Evolutionary conservation across 768 basidiomycete genomes (phyloP), one percentile per base, ranked within the genome.

Genomic region (Russula sp.): DNA sequence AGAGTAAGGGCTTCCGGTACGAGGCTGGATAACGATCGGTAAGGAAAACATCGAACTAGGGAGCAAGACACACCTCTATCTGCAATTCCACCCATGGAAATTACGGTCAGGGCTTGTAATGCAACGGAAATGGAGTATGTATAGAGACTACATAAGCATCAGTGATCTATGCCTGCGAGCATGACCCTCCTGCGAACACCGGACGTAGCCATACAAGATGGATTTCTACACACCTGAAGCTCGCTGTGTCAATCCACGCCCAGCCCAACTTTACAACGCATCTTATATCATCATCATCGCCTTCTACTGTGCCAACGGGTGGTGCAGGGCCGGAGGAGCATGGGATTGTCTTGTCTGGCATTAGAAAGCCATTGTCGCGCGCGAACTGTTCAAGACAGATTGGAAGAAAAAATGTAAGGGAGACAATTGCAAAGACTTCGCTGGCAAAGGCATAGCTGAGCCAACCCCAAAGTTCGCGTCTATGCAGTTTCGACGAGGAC

Each of bases 31-130:
- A n/a, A 56, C 34, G 38, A 16, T 24, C 11, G n/a, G 11, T 6
- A 22, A 11, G 3, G 22, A 3, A 5, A 20, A n/a, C 18, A 22
- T 44, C 1, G 4, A 28, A 51, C 0, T 22, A 14, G 28, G 30
- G 18, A 38, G 57, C 26, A 38, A 49, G 46, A 79, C 90, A 63
- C 69, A 95, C 94, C 86, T 66, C 90, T 85, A 75, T 98, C 93
- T 1, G 95, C 96, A 61, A 96, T 86, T 18, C 86, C 86, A 8
- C 93, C 92, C 81, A 97, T 90, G 6, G 95, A 94, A 61, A 99
- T 94, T 44, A 99, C 94, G 0, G 89, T 92, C n/a, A 98, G 71
- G 0, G 94, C 95, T 73, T 98, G 95, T 0, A 96, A 75, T 0
- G 89, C 88, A 1, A 98, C 95, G 0, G 91, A 92, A 16, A 86